These are phyloP conservation scores for Pyrenula massariospora DNA, from an alignment of 495 filamentous ascomycete genomes.

Conservation along the genomic window DNA sequence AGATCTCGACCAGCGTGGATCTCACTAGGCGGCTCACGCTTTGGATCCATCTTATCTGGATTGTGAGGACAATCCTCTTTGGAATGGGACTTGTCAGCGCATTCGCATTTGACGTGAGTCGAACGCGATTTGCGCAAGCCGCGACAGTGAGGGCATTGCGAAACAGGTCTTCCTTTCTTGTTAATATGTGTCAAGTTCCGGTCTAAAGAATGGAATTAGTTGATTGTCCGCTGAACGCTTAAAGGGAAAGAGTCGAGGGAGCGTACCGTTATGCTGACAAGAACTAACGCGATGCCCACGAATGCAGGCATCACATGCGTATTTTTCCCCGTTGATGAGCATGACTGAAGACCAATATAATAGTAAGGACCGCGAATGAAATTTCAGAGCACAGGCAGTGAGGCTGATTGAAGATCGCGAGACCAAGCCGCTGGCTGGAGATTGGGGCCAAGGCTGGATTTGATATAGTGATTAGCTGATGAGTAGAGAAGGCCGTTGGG, in stretches of 20 bases:
- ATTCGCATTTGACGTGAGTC: conserved; percentile 93
- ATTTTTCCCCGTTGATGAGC: conserved; percentile 85
- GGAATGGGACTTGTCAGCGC: conserved; percentile 75
- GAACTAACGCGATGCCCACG: conserved; percentile 89
- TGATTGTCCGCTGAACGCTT: conserved; percentile 14
- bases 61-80: conserved; percentile 51
- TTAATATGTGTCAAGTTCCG: conserved; percentile 91
- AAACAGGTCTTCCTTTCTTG: conserved; percentile 96
- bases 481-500: neutral
- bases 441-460: neutral
- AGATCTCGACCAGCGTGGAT: conserved; percentile 31
- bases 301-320: conserved; percentile 87
- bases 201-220: conserved; percentile 37
- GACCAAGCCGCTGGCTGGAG: neutral
- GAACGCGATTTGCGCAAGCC: conserved; percentile 93
- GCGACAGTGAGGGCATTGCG: conserved; percentile 96
- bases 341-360: conserved; percentile 41
- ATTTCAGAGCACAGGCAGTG: neutral
- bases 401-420: neutral
- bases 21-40: conserved; percentile 44
- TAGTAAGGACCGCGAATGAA: neutral
- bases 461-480: neutral
- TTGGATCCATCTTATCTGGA: conserved; percentile 40
- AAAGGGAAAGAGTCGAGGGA: conserved; percentile 16
- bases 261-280: conserved; percentile 81